Evolutionary conservation across 2,329 filamentous ascomycete species (phyloP).

Genomic region (Nemania sp.): DNA sequence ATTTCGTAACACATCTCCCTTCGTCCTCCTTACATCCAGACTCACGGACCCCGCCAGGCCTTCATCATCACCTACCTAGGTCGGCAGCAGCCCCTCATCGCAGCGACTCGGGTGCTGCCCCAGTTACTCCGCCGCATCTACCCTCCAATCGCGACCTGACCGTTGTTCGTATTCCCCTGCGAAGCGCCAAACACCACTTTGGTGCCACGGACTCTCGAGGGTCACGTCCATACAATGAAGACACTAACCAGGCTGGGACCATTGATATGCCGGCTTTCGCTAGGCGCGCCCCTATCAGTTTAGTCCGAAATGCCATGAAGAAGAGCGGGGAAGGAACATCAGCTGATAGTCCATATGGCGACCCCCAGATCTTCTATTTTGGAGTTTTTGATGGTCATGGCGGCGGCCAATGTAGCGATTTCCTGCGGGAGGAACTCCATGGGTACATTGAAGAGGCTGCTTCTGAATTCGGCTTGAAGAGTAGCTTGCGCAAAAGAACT

Average conservation of each 20-base stretch:
- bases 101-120: slow-evolving; percentile 63
- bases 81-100: slow-evolving; percentile 85
- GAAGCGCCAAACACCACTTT: slow-evolving; percentile 95
- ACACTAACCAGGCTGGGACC: slow-evolving; percentile 92
- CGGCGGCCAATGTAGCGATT: slow-evolving; percentile 87
- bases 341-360: slow-evolving; percentile 82
- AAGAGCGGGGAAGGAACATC: slow-evolving; percentile 71
- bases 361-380: slow-evolving; percentile 98
- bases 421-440: slow-evolving; percentile 85
- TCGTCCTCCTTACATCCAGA: slow-evolving; percentile 94
- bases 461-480: slow-evolving; percentile 79
- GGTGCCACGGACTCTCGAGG: slow-evolving; percentile 84
- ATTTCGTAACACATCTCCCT: slow-evolving; percentile 96
- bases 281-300: slow-evolving; percentile 78
- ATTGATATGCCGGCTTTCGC: slow-evolving; percentile 95
- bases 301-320: slow-evolving; percentile 59
- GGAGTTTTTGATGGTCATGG: slow-evolving; percentile 97
- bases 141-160: slow-evolving; percentile 81
- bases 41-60: slow-evolving; percentile 70
- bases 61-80: slow-evolving; percentile 87
- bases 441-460: slow-evolving; percentile 89
- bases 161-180: slow-evolving; percentile 92
- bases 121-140: slow-evolving; percentile 70
- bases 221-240: slow-evolving; percentile 90
- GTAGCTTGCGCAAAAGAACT: slow-evolving; percentile 70